Conservation (phyloP, 208 protist genomes). For the Herpetomonas samuelpessoai region DNA sequence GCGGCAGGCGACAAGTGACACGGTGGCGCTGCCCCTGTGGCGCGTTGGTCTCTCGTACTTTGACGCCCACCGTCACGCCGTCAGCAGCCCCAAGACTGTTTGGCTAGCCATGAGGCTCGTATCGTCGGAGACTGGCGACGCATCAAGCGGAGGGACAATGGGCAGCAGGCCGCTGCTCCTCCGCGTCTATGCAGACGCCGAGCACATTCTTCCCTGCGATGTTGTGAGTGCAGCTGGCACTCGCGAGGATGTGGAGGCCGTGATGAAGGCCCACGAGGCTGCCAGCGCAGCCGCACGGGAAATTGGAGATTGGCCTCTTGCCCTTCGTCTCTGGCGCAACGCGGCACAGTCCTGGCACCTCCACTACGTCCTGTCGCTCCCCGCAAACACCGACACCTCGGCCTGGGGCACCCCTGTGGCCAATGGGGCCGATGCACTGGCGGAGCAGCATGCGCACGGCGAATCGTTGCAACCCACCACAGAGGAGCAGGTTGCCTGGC, state of each 20-base stretch:
- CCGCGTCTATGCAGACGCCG: constrained; percentile 23
- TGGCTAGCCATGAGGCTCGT: constrained; percentile 31
- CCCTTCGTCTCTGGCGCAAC: constrained; percentile 28
- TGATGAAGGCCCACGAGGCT: constrained; percentile 17
- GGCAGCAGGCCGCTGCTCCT: constrained; percentile 6
- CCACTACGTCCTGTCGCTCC: background rate
- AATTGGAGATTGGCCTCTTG: constrained; percentile 42
- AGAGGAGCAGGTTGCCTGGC: constrained; percentile 12
- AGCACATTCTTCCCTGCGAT: constrained; percentile 12
- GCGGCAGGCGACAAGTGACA: too few relatives aligned
- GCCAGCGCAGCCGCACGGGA: constrained; percentile 39
- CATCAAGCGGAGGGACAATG: constrained; percentile 2
- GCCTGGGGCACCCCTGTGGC: too few relatives aligned
- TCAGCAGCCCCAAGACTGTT: constrained; percentile 39
- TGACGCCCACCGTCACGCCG: constrained; percentile 32
- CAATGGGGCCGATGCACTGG: too few relatives aligned
- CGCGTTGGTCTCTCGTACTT: constrained; percentile 31
- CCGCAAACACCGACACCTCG: too few relatives aligned
- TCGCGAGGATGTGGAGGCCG: constrained; percentile 10
- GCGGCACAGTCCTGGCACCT: constrained; percentile 23
- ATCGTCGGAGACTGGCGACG: too few relatives aligned
- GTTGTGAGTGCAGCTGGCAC: constrained; percentile 1
- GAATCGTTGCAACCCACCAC: background rate
- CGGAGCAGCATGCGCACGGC: too few relatives aligned
- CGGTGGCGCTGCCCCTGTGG: too few relatives aligned